Evolutionary conservation across 2,329 filamentous ascomycete genomes (phyloP), one percentile per base, ranked within the genome.

Genomic region (Beauveria rudraprayagi): DNA sequence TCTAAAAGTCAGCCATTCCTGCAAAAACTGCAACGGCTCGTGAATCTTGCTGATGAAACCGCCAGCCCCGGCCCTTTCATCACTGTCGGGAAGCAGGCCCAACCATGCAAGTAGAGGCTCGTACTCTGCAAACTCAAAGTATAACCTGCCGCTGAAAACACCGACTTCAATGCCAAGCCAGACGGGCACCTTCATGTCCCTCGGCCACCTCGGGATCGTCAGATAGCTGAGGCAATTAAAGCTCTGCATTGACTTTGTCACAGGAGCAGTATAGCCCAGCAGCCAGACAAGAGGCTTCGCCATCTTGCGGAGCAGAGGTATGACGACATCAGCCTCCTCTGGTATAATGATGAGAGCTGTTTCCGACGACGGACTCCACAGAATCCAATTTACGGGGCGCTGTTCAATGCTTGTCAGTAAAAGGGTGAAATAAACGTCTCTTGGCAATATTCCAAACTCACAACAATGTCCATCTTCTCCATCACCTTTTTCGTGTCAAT

Each of bases 141-240:
- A 88, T 0, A 89, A 73, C 0, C 85, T 75, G 0, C 86, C 86
- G 0, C 83, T 75, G 52, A 87, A 75, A 5, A 89, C 75, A 0
- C 85, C 85, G 0, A 89, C 67, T 65, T 89, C 82, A 1, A 83
- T 75, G 0, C 69, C 73, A 0, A 89, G 71, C 82, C 82, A 86
- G 0, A 61, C 19, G 0, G 86, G 84, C 0, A 79, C 69, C 1
- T 64, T 51, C 72, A 76, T 79, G 0, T 64, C 55, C 0, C 41
- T 1, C 0, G 80, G 76, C 0, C 85, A 69, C 0, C 69, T 28
- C 0, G 86, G 85, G 1, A 84, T 71, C 0, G 77, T 70, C 65
- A 81, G 83, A 66, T 78, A 88, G 0, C 67, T 66, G 0, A 89
- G 70, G 0, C 67, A 64, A 64, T 85, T 83, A 70, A 89, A 87